phyloP scores from a whole-genome alignment of 495 filamentous ascomycete species.

The Lasiosphaeria ovina region DNA sequence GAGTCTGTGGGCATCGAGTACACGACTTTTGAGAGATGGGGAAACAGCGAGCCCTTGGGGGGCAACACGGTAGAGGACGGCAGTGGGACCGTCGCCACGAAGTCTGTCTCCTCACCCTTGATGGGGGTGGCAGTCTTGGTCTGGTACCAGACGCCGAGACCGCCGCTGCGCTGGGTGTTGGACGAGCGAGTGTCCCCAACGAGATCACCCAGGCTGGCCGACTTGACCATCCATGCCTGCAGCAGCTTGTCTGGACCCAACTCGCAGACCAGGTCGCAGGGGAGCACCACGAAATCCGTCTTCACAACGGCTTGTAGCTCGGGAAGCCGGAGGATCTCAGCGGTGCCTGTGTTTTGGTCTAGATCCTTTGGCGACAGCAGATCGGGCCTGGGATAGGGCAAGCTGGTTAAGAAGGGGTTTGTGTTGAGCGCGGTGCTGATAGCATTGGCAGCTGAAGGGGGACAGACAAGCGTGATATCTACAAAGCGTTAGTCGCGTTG shows the following conservation, averaged over 20 bases:
- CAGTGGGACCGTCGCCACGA: conserved; percentile 70
- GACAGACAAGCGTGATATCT: conserved; percentile 85
- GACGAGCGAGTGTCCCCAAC: conserved; percentile 27
- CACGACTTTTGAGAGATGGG: conserved; percentile 62
- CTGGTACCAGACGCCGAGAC: conserved; percentile 83
- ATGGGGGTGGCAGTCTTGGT: conserved; percentile 71
- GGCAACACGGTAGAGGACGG: conserved; percentile 54
- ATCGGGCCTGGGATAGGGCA: conserved; percentile 71
- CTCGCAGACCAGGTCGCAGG: conserved; percentile 93
- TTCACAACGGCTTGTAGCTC: conserved; percentile 69
- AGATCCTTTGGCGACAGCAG: conserved; percentile 71
- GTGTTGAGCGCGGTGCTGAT: conserved; percentile 77
- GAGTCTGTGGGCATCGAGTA: conserved; percentile 80
- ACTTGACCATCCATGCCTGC: conserved; percentile 89
- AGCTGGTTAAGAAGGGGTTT: conserved; percentile 80
- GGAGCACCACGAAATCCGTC: conserved; percentile 83
- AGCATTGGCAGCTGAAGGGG: conserved; percentile 67
- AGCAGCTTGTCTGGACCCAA: conserved; percentile 75
- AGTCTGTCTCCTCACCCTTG: conserved; percentile 91
- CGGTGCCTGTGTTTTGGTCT: conserved; percentile 78
- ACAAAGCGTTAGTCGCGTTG: conserved; percentile 3
- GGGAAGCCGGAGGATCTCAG: conserved; percentile 79
- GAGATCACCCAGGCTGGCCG: conserved; percentile 59
- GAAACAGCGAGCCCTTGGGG: conserved; percentile 58
- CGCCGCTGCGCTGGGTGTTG: conserved; percentile 60